Percentiles rank a stretch among this genome's conserved stretches.
These are phyloP conservation scores for Ceratobasidium sp. DNA, from an alignment of 1,284 basidiomycete genomes.

Conservation along the genomic window DNA sequence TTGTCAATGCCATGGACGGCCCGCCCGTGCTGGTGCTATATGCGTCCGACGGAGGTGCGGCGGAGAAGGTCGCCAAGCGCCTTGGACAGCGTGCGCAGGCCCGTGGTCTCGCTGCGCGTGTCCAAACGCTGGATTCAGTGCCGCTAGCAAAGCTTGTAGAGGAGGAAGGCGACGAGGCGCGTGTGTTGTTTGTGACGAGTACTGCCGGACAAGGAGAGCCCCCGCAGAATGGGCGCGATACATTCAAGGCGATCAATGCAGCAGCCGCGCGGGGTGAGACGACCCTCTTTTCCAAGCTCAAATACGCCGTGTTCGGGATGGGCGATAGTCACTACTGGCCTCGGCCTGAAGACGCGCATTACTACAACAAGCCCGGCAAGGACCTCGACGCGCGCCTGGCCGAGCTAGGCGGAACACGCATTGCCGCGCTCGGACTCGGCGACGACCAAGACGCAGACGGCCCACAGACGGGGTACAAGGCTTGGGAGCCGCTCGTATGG, in stretches of 20 bases:
- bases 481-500: slow-evolving; percentile 94
- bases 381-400: slow-evolving; percentile 84
- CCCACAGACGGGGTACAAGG: slow-evolving; percentile 92
- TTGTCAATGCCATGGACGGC: slow-evolving; percentile 86
- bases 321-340: slow-evolving; percentile 99
- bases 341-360: slow-evolving; percentile 91
- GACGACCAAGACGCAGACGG: slow-evolving; percentile 99
- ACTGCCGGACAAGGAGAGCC: slow-evolving; percentile 99
- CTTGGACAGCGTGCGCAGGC: slow-evolving; percentile 83
- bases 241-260: slow-evolving; percentile 85
- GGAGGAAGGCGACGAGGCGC: slow-evolving; percentile 68
- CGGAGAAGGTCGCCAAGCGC: slow-evolving; percentile 95
- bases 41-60: slow-evolving; percentile 92
- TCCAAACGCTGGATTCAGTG: slow-evolving; percentile 78
- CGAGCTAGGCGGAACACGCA: slow-evolving; percentile 75
- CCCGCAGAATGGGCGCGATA: slow-evolving; percentile 92
- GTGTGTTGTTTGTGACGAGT: slow-evolving; percentile 89
- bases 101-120: slow-evolving; percentile 79
- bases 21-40: slow-evolving; percentile 89
- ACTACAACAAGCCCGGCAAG: slow-evolving; percentile 97
- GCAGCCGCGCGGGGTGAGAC: slow-evolving; percentile 64
- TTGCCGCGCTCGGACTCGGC: slow-evolving; percentile 81
- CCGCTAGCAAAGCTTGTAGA: slow-evolving; percentile 74
- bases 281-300: slow-evolving; percentile 60
- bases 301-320: slow-evolving; percentile 89